phyloP scores from a whole-genome alignment of 2,329 filamentous ascomycete genomes.

The Xylogone sp. region DNA sequence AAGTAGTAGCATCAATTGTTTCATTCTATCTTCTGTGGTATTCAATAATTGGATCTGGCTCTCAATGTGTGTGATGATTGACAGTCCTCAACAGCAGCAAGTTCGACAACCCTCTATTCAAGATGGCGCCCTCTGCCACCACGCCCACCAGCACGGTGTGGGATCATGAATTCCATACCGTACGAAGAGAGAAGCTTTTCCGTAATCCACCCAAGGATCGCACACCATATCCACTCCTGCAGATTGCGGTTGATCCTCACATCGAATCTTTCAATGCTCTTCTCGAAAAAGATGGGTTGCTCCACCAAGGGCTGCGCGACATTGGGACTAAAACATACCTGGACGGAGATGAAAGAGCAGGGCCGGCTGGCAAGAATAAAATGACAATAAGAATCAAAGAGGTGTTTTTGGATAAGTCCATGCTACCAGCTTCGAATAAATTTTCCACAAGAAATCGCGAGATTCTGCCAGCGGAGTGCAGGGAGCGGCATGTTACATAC shows the following conservation, averaged over 20 bases:
- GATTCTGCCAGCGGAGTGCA: conserved; percentile 86
- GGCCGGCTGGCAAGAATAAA: conserved; percentile 62
- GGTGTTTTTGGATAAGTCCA: conserved; percentile 77
- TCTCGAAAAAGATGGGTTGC: conserved; percentile 67
- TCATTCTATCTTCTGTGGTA: too few species aligned
- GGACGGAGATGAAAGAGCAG: conserved; percentile 69
- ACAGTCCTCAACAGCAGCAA: too few species aligned
- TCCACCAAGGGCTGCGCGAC: conserved; percentile 76
- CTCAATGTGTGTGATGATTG: too few species aligned
- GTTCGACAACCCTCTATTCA: neutral
- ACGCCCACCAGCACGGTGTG: conserved; percentile 63
- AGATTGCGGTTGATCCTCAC: conserved; percentile 84
- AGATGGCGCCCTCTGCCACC: conserved; percentile 12
- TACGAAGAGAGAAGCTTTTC: conserved; percentile 85
- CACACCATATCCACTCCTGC: conserved; percentile 82
- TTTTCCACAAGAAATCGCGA: conserved; percentile 74
- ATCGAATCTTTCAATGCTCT: conserved; percentile 94
- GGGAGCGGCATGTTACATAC: conserved; percentile 91
- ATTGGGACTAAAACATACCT: conserved; percentile 87
- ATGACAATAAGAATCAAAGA: conserved; percentile 76
- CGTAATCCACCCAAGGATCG: conserved; percentile 81
- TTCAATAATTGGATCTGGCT: too few species aligned
- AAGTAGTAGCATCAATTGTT: too few species aligned
- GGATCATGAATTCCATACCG: conserved; percentile 81
- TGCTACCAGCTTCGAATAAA: conserved; percentile 79